Conservation (phyloP, 2,329 filamentous ascomycete genomes). For the Clarireedia paspali region DNA sequence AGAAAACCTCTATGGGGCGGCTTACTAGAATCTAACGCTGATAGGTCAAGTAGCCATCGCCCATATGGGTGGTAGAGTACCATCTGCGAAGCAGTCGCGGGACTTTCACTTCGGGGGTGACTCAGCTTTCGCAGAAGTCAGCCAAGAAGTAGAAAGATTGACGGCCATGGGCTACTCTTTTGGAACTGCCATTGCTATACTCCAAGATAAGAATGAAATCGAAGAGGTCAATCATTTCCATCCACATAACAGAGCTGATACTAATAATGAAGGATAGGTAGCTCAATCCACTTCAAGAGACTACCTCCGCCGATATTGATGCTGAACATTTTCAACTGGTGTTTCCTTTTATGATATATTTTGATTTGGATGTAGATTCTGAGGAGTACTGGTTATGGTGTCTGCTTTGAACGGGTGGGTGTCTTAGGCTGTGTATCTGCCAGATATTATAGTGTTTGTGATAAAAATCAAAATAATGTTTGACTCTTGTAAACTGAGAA, state of each 20-base stretch:
- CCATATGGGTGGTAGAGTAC: slow-evolving; percentile 10
- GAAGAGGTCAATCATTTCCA: neutral
- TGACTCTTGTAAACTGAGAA: neutral
- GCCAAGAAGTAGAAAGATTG: neutral
- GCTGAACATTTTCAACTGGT: neutral
- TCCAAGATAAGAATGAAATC: neutral
- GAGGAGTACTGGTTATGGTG: neutral
- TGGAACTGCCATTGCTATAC: neutral
- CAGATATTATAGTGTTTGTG: neutral
- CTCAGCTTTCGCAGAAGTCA: neutral
- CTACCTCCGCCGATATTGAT: neutral
- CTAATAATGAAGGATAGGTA: neutral
- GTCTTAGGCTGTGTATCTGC: neutral
- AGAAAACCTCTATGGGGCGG: neutral
- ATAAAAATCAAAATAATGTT: neutral
- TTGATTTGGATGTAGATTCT: neutral
- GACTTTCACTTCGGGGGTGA: neutral
- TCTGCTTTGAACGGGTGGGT: neutral
- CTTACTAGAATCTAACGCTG: slow-evolving; percentile 6
- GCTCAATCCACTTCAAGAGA: neutral
- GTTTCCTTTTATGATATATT: neutral
- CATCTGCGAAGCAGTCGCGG: neutral
- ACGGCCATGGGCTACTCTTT: neutral
- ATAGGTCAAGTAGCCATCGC: slow-evolving; percentile 17
- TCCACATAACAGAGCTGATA: neutral